These are phyloP conservation scores for Aureobasidium sp. DNA, from an alignment of 2,329 filamentous ascomycete genomes.

Conservation along the genomic window DNA sequence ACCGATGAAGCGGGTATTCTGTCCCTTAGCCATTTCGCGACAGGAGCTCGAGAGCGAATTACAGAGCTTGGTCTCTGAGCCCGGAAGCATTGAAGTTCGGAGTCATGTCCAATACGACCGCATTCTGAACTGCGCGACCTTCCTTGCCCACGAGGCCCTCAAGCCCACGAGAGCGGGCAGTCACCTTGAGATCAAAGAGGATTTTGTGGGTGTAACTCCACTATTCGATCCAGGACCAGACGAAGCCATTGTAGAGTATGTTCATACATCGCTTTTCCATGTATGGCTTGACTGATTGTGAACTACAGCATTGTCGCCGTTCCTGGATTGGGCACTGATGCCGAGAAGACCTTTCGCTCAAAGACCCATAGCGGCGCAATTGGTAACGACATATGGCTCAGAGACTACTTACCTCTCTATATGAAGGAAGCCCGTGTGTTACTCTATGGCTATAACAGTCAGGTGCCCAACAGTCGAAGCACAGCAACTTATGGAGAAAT, in stretches of 20 bases:
- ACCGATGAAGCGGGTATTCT: neutral
- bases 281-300: neutral
- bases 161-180: neutral
- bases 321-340: neutral
- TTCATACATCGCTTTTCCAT: neutral
- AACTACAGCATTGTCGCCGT: neutral
- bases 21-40: neutral
- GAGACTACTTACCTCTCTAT: neutral
- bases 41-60: neutral
- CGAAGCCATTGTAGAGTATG: neutral
- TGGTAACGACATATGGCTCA: neutral
- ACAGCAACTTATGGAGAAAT: neutral
- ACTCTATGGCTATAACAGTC: neutral
- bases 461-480: neutral
- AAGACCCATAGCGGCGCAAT: neutral
- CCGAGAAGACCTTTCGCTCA: neutral
- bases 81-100: neutral
- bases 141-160: neutral
- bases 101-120: neutral
- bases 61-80: neutral
- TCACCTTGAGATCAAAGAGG: neutral
- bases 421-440: neutral
- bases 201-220: neutral
- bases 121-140: neutral
- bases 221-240: neutral